Percentiles rank a stretch among this genome's conserved stretches.
Conservation (phyloP, 768 basidiomycete genomes). For the Naganishia vaughanmartiniae region DNA sequence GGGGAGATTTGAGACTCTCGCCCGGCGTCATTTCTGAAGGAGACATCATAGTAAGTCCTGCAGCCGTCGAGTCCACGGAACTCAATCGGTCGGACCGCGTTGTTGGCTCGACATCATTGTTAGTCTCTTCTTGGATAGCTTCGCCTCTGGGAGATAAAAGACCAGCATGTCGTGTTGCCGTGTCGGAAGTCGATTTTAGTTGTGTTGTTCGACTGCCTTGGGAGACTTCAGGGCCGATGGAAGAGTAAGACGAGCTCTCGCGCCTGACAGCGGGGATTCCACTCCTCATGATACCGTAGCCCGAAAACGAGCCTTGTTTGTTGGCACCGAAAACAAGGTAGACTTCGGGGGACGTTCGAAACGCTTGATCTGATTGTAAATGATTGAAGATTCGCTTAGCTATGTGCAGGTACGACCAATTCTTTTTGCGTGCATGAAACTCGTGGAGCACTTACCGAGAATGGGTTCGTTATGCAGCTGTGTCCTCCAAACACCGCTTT, state of each 20-base stretch:
- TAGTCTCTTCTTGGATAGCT: constrained; percentile 9
- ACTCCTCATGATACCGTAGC: constrained; percentile 72
- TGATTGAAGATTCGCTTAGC: not conserved
- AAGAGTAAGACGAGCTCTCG: constrained; percentile 4
- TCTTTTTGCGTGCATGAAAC: not conserved
- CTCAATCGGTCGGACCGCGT: not conserved
- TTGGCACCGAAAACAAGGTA: constrained; percentile 84
- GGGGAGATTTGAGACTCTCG: not conserved
- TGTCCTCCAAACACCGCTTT: constrained; percentile 82
- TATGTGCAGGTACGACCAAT: not conserved
- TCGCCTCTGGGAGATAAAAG: constrained; percentile 7
- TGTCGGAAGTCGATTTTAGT: not conserved
- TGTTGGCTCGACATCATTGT: not conserved
- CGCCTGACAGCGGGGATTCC: constrained; percentile 17
- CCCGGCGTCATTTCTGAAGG: constrained; percentile 19
- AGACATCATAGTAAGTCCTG: constrained; percentile 2
- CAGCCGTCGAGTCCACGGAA: not conserved
- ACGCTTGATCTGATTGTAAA: constrained; percentile 69
- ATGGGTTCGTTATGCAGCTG: constrained; percentile 89
- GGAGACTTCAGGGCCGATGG: constrained; percentile 8
- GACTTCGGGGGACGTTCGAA: constrained; percentile 84
- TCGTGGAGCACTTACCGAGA: constrained; percentile 52
- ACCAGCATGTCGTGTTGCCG: not conserved
- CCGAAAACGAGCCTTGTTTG: constrained; percentile 90
- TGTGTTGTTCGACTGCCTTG: not conserved